Evolutionary conservation across 1,139 yeast genomes (phyloP).

Genomic region (Magnusiomyces fungicola): DNA sequence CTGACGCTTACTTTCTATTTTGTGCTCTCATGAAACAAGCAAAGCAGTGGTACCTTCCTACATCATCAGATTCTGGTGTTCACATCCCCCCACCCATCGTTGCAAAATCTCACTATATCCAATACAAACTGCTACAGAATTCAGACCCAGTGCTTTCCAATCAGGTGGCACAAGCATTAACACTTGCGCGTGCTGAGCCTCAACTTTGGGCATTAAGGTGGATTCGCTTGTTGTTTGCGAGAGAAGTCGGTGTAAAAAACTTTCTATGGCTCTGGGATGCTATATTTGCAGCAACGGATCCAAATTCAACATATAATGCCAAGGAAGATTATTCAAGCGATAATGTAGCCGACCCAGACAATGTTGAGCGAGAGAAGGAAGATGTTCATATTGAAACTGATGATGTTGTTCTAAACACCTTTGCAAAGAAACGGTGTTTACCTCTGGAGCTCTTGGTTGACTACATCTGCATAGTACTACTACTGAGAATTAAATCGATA

Average conservation of each 20-base stretch:
- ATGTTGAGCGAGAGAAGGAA: background rate
- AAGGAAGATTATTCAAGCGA: slow-evolving; percentile 21
- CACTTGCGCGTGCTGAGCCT: slow-evolving; percentile 38
- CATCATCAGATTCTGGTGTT: slow-evolving; percentile 14
- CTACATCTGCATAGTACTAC: slow-evolving; percentile 31
- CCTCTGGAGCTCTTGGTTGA: slow-evolving; percentile 25
- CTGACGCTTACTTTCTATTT: slow-evolving; percentile 30
- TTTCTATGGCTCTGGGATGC: slow-evolving; percentile 34
- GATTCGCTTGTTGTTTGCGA: slow-evolving; percentile 43
- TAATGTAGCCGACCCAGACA: slow-evolving; percentile 5
- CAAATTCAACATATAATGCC: background rate
- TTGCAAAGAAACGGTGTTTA: background rate
- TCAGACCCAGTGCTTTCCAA: slow-evolving; percentile 31
- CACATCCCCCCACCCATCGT: slow-evolving; percentile 26
- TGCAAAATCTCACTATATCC: slow-evolving; percentile 27
- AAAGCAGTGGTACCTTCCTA: slow-evolving; percentile 26
- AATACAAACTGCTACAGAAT: slow-evolving; percentile 34
- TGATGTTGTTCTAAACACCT: background rate
- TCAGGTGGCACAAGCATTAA: background rate
- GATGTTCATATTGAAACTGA: background rate
- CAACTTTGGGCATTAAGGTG: slow-evolving; percentile 57
- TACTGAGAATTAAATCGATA: slow-evolving; percentile 28
- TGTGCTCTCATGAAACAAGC: slow-evolving; percentile 29
- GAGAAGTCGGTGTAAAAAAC: slow-evolving; percentile 39
- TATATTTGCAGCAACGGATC: slow-evolving; percentile 27